Percentiles rank a stretch among this genome's conserved stretches.
phyloP scores from a whole-genome alignment of 495 filamentous ascomycete species.

The Penicillium ochrochloron region DNA sequence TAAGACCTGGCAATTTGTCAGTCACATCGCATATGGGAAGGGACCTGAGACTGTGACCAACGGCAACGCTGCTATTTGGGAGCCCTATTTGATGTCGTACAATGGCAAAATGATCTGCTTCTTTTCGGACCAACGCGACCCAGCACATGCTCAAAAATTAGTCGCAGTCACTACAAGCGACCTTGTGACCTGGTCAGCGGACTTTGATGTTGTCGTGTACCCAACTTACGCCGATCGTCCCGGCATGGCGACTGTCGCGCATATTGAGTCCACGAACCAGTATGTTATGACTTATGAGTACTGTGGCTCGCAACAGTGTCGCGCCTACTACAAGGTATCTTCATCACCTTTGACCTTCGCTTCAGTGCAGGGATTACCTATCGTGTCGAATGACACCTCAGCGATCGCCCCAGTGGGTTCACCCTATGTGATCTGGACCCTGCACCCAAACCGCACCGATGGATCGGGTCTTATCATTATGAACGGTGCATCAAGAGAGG shows the following conservation, averaged over 20 bases:
- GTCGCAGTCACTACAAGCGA: not conserved
- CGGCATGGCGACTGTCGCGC: not conserved
- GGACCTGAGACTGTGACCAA: not conserved
- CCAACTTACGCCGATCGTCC: not conserved
- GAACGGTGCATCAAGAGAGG: not conserved
- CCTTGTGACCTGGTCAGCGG: not conserved
- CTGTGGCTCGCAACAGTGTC: not conserved
- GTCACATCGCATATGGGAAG: not conserved
- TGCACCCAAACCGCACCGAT: constrained; percentile 9
- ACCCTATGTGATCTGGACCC: constrained; percentile 3
- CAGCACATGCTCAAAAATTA: not conserved
- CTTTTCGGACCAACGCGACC: constrained; percentile 7
- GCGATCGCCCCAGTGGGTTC: not conserved
- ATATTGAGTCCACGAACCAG: not conserved
- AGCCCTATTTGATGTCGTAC: constrained; percentile 1
- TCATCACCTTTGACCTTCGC: not conserved
- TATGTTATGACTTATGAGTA: not conserved
- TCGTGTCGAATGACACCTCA: not conserved
- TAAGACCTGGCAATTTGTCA: not conserved
- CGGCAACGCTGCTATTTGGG: not conserved
- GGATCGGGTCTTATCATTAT: constrained; percentile 18
- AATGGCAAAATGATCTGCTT: constrained; percentile 3
- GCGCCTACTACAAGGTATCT: not conserved
- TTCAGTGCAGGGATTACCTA: not conserved
- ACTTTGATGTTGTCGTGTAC: not conserved